Base-by-base conservation (phyloP, 208 protist genomes). In the Acanthamoeba culbertsoni region DNA sequence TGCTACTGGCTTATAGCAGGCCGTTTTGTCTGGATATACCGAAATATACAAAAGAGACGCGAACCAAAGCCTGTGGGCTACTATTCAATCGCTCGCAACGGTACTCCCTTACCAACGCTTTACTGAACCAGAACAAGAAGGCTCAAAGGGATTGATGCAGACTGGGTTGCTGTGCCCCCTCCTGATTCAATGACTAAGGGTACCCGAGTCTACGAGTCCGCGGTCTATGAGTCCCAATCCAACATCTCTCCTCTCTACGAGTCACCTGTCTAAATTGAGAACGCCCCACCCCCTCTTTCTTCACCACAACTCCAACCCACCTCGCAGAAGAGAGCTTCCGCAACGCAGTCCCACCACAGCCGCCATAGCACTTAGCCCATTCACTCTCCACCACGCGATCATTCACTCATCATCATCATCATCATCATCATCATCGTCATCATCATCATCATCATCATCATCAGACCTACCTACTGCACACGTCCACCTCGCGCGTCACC, bases 171-270 rank as follows among this genome's bases (percentile, higher is more conserved):
- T 40, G 71, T 82, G 20, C 71, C 71, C 53, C 71, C 35, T 5
- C 71, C 37, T 7, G 42, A 82, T 37, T 10, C 26, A 18, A 8
- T 0, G 14, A 82, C 37, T 26, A 28, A 82, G 71, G 71, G 53
- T 18, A 18, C 46, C n/a, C 71, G 71, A 20, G 71, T 82, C 26
- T 82, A 82, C 71, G 42, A 82, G 71, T 82, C 71, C 26, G 71
- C 71, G 12, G 71, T 82, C 71, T 82, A 82, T 43, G 71, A 82
- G 42, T 55, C 71, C 1, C 71, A 20, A 4, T 82, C 71, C 6
- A 82, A 82, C 71, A 82, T 82, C 42, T 82, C 71, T 4, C 71
- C 71, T 18, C 28, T 82, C 71, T 82, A 82, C 71, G 43, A 82
- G 71, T 37, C 37, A 43, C 71, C 71, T 26, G 63, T 37, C 63